Percentiles rank a stretch among this genome's conserved stretches.
Conservation (phyloP, 257 asterid genomes). For the Plectranthus barbatus region DNA sequence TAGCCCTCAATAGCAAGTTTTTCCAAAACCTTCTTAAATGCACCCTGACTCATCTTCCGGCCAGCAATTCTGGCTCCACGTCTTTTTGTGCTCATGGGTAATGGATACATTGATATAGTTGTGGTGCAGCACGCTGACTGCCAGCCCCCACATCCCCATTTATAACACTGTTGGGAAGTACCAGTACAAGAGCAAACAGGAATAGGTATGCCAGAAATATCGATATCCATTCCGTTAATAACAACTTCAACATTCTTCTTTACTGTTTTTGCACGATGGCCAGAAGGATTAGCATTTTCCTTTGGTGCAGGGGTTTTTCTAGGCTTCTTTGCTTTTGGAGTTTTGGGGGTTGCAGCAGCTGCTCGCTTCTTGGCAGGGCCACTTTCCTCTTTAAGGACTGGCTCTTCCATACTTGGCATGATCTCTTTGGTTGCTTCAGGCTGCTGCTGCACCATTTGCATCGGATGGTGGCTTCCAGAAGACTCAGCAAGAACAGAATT, state of each 20-base stretch:
- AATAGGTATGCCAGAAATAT: conserved; percentile 77
- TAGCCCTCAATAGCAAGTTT: conserved; percentile 77
- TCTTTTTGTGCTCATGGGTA: conserved; percentile 92
- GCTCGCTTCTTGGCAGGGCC: conserved; percentile 54
- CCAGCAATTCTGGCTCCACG: conserved; percentile 99
- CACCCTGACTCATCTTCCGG: conserved; percentile 95
- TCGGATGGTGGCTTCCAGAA: conserved; percentile 44
- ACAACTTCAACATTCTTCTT: conserved; percentile 74
- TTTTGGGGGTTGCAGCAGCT: conserved; percentile 39
- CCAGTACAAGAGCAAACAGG: conserved; percentile 97
- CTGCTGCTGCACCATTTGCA: conserved; percentile 70
- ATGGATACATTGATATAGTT: conserved; percentile 79
- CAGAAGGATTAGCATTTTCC: conserved; percentile 48
- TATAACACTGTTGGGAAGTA: conserved; percentile 84
- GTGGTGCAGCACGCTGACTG: conserved; percentile 98
- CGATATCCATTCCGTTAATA: conserved; percentile 80
- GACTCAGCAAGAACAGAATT: conserved; percentile 51
- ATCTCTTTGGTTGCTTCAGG: conserved; percentile 38
- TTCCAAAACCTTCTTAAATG: conserved; percentile 90
- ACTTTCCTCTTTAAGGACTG: conserved; percentile 35
- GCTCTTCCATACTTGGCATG: conserved; percentile 39
- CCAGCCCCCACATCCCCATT: conserved; percentile 99
- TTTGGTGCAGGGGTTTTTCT: conserved; percentile 45
- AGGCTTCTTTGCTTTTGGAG: conserved; percentile 64
- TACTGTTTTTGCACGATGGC: conserved; percentile 52